These are phyloP conservation scores for Fraxinus americana DNA, from an alignment of 257 asterid species.

Conservation along the genomic window DNA sequence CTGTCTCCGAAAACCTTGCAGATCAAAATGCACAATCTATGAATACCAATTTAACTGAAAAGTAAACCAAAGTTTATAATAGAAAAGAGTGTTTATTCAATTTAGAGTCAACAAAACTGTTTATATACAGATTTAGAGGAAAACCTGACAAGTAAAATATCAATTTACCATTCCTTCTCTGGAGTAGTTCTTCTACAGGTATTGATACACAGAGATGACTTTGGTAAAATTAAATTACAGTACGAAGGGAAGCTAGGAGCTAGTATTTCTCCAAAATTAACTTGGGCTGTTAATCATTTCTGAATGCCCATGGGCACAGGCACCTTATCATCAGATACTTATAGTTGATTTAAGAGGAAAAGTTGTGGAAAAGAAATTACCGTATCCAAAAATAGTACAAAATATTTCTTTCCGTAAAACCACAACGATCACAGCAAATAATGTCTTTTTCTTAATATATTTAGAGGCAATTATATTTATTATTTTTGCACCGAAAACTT, in stretches of 20 bases:
- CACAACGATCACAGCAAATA: background rate
- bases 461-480: background rate
- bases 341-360: background rate
- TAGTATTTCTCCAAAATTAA: too few relatives aligned
- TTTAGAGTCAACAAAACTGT: background rate
- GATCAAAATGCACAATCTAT: background rate
- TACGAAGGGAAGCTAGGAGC: background rate
- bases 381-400: background rate
- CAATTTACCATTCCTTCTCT: too few relatives aligned
- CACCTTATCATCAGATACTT: background rate
- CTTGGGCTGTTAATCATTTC: background rate
- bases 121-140: too few relatives aligned
- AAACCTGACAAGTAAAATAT: too few relatives aligned
- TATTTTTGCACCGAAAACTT: background rate
- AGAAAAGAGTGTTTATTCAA: background rate
- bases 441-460: background rate
- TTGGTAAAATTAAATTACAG: background rate
- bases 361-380: background rate
- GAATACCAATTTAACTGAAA: background rate
- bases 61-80: too few relatives aligned
- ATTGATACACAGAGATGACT: background rate
- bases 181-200: background rate
- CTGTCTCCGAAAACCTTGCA: background rate
- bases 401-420: too few relatives aligned
- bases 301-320: background rate